These are phyloP conservation scores for Aureobasidium sp. DNA, from an alignment of 2,329 filamentous ascomycete species.

Conservation along the genomic window DNA sequence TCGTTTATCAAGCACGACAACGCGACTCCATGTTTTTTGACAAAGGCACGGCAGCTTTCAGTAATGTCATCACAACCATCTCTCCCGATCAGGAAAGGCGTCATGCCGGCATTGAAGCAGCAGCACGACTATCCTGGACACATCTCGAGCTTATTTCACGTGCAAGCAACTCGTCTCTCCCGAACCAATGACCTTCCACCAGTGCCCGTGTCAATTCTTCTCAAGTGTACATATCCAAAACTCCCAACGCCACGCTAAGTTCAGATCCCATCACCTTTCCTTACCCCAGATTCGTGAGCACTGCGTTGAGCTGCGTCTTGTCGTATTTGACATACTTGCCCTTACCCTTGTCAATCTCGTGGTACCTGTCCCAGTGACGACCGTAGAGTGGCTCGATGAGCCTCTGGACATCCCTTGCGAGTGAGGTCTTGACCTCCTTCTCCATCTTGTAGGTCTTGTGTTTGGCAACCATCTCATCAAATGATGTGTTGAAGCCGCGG, in stretches of 20 bases:
- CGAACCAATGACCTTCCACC: background rate
- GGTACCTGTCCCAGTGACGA: slow-evolving; percentile 93
- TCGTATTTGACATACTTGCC: slow-evolving; percentile 98
- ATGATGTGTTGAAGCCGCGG: slow-evolving; percentile 77
- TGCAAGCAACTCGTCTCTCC: background rate
- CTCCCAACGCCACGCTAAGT: slow-evolving; percentile 13
- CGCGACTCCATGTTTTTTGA: background rate
- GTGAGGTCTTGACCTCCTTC: slow-evolving; percentile 70
- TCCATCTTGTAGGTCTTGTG: slow-evolving; percentile 88
- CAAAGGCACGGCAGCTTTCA: background rate
- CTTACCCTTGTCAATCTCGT: slow-evolving; percentile 94
- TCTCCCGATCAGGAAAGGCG: background rate
- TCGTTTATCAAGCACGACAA: background rate
- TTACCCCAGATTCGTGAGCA: slow-evolving; percentile 30
- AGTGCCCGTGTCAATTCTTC: background rate
- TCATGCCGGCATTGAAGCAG: slow-evolving; percentile 2
- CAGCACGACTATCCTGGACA: slow-evolving; percentile 4
- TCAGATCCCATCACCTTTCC: background rate
- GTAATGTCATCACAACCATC: background rate
- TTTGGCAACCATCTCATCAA: slow-evolving; percentile 76
- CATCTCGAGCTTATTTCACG: background rate
- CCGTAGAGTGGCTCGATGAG: slow-evolving; percentile 92
- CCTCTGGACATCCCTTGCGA: slow-evolving; percentile 77
- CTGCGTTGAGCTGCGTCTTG: slow-evolving; percentile 66
- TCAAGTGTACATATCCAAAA: background rate